These are phyloP conservation scores for Cercospora brassicicola DNA, from an alignment of 2,329 filamentous ascomycete genomes.

Conservation along the genomic window DNA sequence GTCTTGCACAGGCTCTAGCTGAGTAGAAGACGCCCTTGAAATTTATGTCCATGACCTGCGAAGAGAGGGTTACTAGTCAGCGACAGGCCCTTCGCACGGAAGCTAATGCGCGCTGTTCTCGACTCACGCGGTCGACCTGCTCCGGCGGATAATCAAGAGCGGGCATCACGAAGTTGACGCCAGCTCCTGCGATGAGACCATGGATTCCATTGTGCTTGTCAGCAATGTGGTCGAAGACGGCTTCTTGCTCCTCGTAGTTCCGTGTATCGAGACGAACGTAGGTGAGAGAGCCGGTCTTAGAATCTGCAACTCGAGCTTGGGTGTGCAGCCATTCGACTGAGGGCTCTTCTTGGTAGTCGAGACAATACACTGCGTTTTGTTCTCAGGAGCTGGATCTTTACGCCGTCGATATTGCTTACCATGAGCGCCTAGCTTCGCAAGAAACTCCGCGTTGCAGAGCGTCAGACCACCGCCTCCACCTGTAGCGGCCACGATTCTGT, in stretches of 20 bases:
- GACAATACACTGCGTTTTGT: slow-evolving; percentile 45
- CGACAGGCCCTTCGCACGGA: background rate
- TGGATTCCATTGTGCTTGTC: slow-evolving; percentile 32
- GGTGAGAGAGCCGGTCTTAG: slow-evolving; percentile 45
- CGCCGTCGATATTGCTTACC: slow-evolving; percentile 33
- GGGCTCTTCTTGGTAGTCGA: slow-evolving; percentile 50
- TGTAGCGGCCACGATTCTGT: slow-evolving; percentile 29
- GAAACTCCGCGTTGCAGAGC: slow-evolving; percentile 46
- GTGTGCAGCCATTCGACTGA: slow-evolving; percentile 46
- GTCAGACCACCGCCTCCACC: slow-evolving; percentile 33
- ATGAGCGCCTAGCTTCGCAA: slow-evolving; percentile 51
- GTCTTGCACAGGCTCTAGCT: slow-evolving; percentile 49
- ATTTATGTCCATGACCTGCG: slow-evolving; percentile 43
- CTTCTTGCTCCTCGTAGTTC: slow-evolving; percentile 36
- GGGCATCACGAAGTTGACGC: slow-evolving; percentile 33
- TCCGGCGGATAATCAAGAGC: slow-evolving; percentile 42
- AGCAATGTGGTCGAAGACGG: slow-evolving; percentile 33
- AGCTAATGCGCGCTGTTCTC: no score
- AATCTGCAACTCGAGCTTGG: slow-evolving; percentile 39
- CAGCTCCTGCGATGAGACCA: slow-evolving; percentile 38
- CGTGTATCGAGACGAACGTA: slow-evolving; percentile 53
- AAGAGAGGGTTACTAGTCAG: background rate
- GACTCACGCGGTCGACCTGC: slow-evolving; percentile 12
- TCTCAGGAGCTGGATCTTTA: background rate
- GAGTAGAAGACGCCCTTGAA: slow-evolving; percentile 52